Percentiles rank a stretch among this genome's conserved stretches.
Conservation (phyloP, 495 filamentous ascomycete species). For the Chaetomium tenue region DNA sequence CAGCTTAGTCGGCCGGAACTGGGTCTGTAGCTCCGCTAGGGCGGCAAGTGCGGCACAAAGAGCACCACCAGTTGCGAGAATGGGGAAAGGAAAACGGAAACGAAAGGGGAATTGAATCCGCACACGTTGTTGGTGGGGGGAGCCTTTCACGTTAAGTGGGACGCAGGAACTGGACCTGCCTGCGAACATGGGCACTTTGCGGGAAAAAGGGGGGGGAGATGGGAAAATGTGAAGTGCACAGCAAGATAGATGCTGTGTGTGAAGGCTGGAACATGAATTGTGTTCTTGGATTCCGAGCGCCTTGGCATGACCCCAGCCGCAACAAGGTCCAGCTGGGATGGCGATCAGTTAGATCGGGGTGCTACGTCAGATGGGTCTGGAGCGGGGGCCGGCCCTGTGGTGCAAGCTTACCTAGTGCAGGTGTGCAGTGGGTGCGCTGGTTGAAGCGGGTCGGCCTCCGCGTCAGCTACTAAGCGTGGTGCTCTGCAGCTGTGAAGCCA, state of each 20-base stretch:
- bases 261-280: neutral
- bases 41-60: conserved; percentile 25
- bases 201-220: neutral
- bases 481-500: conserved; percentile 7
- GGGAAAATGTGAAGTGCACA: neutral
- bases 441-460: neutral
- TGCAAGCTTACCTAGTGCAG: neutral
- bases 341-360: conserved; percentile 19
- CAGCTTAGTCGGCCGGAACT: conserved; percentile 2
- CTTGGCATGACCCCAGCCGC: conserved; percentile 15
- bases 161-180: conserved; percentile 2
- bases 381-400: conserved; percentile 2
- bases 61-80: conserved; percentile 2
- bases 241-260: conserved; percentile 1
- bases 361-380: conserved; percentile 25
- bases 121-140: neutral
- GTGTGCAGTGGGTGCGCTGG: neutral
- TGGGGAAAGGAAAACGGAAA: conserved; percentile 8
- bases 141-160: neutral
- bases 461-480: no score
- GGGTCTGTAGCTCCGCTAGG: conserved; percentile 9
- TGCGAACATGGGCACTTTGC: conserved; percentile 3
- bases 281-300: neutral
- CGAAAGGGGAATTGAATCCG: neutral
- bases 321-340: conserved; percentile 18